Conservation (phyloP, 1,284 basidiomycete species). For the Pseudozyma sp. region DNA sequence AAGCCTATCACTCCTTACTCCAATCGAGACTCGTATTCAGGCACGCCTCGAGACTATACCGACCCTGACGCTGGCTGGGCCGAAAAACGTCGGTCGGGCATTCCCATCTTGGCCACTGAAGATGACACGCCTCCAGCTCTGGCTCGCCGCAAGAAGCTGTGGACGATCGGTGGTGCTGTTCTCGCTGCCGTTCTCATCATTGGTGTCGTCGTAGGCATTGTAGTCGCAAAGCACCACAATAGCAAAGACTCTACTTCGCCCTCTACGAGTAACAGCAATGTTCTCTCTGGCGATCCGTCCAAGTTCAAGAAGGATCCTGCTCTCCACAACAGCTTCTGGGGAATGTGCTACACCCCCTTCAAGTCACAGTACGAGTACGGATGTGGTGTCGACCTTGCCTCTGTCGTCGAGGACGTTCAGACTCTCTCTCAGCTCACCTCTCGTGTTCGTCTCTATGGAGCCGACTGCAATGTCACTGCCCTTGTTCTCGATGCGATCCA, state of each 20-base stretch:
- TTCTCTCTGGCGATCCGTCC: conserved; percentile 35
- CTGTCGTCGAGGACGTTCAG: conserved; percentile 35
- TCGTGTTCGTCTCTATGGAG: conserved; percentile 36
- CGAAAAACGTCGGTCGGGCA: conserved; percentile 33
- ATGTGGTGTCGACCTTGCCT: conserved; percentile 35
- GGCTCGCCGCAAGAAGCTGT: conserved; percentile 23
- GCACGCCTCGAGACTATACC: conserved; percentile 20
- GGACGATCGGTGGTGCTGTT: conserved; percentile 30
- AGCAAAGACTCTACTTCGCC: conserved; percentile 9
- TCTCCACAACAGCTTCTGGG: conserved; percentile 43
- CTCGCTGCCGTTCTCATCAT: conserved; percentile 23
- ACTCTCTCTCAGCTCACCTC: conserved; percentile 37
- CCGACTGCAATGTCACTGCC: conserved; percentile 50
- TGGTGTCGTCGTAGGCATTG: conserved; percentile 33
- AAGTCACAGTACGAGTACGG: conserved; percentile 40
- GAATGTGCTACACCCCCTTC: conserved; percentile 48
- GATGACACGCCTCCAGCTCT: not conserved
- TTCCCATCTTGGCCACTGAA: conserved; percentile 8
- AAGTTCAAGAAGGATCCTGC: conserved; percentile 34
- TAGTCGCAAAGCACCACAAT: conserved; percentile 30
- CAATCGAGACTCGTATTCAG: conserved; percentile 20
- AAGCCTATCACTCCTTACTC: conserved; percentile 18
- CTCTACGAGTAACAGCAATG: conserved; percentile 16
- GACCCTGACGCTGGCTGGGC: conserved; percentile 43
- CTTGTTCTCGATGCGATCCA: conserved; percentile 44